Evolutionary conservation across 768 basidiomycete species (phyloP).

Genomic region (Rhodotorula toruloides): DNA sequence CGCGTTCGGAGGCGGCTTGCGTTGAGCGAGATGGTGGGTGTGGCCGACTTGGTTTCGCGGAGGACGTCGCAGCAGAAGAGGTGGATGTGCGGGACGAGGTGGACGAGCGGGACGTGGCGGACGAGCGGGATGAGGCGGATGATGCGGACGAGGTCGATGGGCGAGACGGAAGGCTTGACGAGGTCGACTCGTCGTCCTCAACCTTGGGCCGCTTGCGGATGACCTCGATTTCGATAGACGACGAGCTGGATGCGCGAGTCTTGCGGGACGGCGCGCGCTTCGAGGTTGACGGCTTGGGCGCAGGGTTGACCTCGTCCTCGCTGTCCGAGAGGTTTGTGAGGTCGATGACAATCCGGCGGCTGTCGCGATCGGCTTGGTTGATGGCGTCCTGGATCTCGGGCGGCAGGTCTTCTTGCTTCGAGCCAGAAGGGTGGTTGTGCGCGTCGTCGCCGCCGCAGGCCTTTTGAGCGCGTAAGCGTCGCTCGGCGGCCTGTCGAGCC

Average conservation of each 20-base stretch:
- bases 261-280: not conserved
- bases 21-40: not conserved
- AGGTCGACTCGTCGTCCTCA: not conserved
- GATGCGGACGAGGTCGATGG: not conserved
- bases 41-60: not conserved
- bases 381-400: conserved; percentile 32
- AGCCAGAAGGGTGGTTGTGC: conserved; percentile 31
- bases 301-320: not conserved
- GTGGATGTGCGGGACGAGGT: not conserved
- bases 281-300: not conserved
- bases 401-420: conserved; percentile 18
- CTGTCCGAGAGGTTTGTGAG: conserved; percentile 16
- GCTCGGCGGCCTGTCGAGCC: conserved; percentile 69
- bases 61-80: not conserved
- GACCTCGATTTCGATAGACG: not conserved
- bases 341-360: conserved; percentile 16
- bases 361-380: conserved; percentile 42
- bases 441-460: conserved; percentile 53
- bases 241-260: not conserved
- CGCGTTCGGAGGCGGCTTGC: too few relatives aligned
- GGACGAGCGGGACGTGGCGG: not conserved
- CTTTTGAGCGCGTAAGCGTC: conserved; percentile 66
- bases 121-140: not conserved
- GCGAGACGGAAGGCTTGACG: not conserved
- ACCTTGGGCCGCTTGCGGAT: not conserved